Evolutionary conservation across 768 basidiomycete species (phyloP).

Genomic region (Phaeotremella fagi): DNA sequence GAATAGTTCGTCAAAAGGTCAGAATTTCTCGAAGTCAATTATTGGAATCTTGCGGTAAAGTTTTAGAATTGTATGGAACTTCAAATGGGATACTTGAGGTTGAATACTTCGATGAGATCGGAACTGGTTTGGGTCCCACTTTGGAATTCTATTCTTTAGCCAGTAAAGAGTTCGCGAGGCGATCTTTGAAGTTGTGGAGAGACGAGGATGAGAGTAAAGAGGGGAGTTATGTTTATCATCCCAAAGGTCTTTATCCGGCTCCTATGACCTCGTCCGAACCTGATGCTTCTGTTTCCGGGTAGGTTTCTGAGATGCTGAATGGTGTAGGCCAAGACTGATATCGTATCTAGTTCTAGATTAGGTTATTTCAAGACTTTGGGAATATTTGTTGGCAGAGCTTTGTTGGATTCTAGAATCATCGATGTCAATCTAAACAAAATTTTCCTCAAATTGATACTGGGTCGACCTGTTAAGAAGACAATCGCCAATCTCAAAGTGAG

Average conservation of each 20-base stretch:
- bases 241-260: slow-evolving; percentile 78
- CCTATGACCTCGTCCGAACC: slow-evolving; percentile 51
- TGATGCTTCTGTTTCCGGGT: slow-evolving; percentile 23
- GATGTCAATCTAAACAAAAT: slow-evolving; percentile 90
- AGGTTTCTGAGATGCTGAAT: slow-evolving; percentile 2
- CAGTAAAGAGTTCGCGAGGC: slow-evolving; percentile 86
- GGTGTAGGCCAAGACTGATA: slow-evolving; percentile 2
- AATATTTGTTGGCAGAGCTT: slow-evolving; percentile 93
- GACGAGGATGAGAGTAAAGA: slow-evolving; percentile 64
- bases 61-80: slow-evolving; percentile 84
- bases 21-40: slow-evolving; percentile 92
- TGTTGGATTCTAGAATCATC: slow-evolving; percentile 95
- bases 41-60: slow-evolving; percentile 91
- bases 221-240: slow-evolving; percentile 74
- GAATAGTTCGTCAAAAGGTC: slow-evolving; percentile 91
- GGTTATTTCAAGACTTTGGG: slow-evolving; percentile 86
- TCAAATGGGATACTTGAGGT: slow-evolving; percentile 92
- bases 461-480: slow-evolving; percentile 76
- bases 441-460: slow-evolving; percentile 86
- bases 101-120: slow-evolving; percentile 98
- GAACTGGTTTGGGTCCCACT: slow-evolving; percentile 94
- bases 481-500: slow-evolving; percentile 75
- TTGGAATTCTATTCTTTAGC: slow-evolving; percentile 98
- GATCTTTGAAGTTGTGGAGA: slow-evolving; percentile 85
- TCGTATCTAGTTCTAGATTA: slow-evolving; percentile 62